These are phyloP conservation scores for Kwoniella botswanensis DNA, from an alignment of 768 basidiomycete species.

Conservation along the genomic window DNA sequence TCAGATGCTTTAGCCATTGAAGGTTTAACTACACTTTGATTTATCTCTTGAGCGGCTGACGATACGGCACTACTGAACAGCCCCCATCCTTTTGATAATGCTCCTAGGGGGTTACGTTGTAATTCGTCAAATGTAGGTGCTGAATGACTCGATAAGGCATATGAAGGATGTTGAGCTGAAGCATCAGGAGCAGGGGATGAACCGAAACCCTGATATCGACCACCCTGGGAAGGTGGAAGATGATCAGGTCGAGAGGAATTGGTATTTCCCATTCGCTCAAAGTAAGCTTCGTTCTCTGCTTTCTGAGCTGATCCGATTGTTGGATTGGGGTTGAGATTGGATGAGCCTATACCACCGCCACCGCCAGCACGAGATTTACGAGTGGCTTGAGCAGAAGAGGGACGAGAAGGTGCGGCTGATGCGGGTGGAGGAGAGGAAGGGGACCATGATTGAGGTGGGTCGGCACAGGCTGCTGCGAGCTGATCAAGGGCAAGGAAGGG, in stretches of 20 bases:
- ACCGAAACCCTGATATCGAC: slow-evolving; percentile 91
- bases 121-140: slow-evolving; percentile 80
- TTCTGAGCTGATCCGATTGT: slow-evolving; percentile 60
- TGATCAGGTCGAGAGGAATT: slow-evolving; percentile 79
- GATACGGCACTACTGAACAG: slow-evolving; percentile 82
- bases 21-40: slow-evolving; percentile 88
- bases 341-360: slow-evolving; percentile 60
- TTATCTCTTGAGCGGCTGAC: slow-evolving; percentile 72
- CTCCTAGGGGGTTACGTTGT: slow-evolving; percentile 82
- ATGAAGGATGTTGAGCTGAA: slow-evolving; percentile 67
- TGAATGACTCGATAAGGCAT: slow-evolving; percentile 74
- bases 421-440: slow-evolving; percentile 71
- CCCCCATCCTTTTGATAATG: slow-evolving; percentile 93
- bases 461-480: slow-evolving; percentile 75
- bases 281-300: slow-evolving; percentile 83
- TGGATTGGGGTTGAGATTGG: slow-evolving; percentile 66
- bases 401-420: slow-evolving; percentile 65
- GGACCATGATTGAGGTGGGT: slow-evolving; percentile 74
- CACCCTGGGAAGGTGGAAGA: slow-evolving; percentile 87
- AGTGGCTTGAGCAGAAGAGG: slow-evolving; percentile 78
- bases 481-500: slow-evolving; percentile 49
- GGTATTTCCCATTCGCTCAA: slow-evolving; percentile 77
- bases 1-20: slow-evolving; percentile 71
- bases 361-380: slow-evolving; percentile 79
- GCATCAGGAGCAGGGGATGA: slow-evolving; percentile 71